Evolutionary conservation across 2,329 filamentous ascomycete genomes (phyloP).

Genomic region (Coccinonectria pachysandricola): DNA sequence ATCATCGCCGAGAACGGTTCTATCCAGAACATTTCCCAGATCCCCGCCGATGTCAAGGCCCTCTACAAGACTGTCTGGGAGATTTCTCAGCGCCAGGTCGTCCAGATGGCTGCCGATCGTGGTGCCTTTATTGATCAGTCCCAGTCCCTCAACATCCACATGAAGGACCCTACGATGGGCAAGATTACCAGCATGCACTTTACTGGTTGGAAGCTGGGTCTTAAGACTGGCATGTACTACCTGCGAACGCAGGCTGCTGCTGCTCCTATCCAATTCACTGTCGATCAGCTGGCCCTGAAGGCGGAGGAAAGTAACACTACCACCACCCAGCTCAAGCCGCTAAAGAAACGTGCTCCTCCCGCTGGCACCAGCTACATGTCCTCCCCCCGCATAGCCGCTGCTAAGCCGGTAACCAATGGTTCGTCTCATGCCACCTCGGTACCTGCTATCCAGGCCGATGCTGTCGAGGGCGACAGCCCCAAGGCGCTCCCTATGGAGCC

Average conservation of each 20-base stretch:
- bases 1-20: slow-evolving; percentile 97
- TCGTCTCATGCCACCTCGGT: slow-evolving; percentile 58
- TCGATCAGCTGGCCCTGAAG: slow-evolving; percentile 91
- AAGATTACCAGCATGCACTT: slow-evolving; percentile 99
- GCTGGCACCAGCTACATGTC: slow-evolving; percentile 35
- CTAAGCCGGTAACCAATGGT: slow-evolving; percentile 57
- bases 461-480: slow-evolving; percentile 67
- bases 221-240: slow-evolving; percentile 99
- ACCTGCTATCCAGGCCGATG: slow-evolving; percentile 65
- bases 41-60: slow-evolving; percentile 88
- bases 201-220: slow-evolving; percentile 93
- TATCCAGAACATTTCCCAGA: slow-evolving; percentile 93
- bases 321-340: slow-evolving; percentile 51
- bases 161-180: slow-evolving; percentile 98
- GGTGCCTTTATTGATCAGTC: slow-evolving; percentile 99
- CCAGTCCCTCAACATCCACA: slow-evolving; percentile 97
- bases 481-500: slow-evolving; percentile 69
- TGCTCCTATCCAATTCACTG: slow-evolving; percentile 96
- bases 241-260: slow-evolving; percentile 94
- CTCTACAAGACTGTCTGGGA: slow-evolving; percentile 99
- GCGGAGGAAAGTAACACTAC: slow-evolving; percentile 77
- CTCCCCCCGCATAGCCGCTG: slow-evolving; percentile 51
- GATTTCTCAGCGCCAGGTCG: slow-evolving; percentile 87
- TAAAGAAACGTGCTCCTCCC: slow-evolving; percentile 61
- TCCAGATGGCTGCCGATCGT: slow-evolving; percentile 97